Conservation (phyloP, 345 rosid genomes). For the Leavenworthia alabamica region DNA sequence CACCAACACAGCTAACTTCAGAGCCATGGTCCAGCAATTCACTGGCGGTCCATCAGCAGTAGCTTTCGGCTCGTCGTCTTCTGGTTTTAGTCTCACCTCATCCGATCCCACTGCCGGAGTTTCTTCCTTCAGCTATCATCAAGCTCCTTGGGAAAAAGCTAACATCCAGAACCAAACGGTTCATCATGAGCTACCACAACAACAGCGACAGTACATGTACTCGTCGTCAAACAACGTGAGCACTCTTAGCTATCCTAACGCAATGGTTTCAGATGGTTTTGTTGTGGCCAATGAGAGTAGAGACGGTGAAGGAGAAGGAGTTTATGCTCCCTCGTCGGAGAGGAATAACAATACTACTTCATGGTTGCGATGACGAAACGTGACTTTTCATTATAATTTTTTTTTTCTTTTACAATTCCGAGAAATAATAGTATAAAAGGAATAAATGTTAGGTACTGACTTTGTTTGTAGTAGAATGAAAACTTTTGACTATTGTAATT, state of each 20-base stretch:
- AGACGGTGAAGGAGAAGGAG: conserved; percentile 11
- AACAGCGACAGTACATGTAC: conserved; percentile 12
- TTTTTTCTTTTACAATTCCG: background rate
- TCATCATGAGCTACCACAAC: conserved; percentile 1
- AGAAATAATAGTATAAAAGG: background rate
- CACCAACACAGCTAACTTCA: conserved; percentile 78
- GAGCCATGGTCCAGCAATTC: conserved; percentile 95
- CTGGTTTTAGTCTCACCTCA: conserved; percentile 21
- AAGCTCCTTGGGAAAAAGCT: conserved; percentile 20
- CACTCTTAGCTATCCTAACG: conserved; percentile 12
- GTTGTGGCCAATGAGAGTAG: conserved; percentile 1
- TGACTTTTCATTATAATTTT: background rate
- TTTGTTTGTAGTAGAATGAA: conserved; percentile 27
- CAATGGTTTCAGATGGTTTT: conserved; percentile 12
- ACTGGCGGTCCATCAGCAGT: conserved; percentile 90
- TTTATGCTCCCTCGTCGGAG: conserved; percentile 13
- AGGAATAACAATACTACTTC: conserved; percentile 5
- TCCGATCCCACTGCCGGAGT: background rate
- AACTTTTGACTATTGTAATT: conserved; percentile 26
- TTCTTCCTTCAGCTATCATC: conserved; percentile 12
- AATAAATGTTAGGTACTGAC: conserved; percentile 27
- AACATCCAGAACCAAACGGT: conserved; percentile 1
- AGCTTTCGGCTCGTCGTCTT: conserved; percentile 53
- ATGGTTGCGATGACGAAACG: conserved; percentile 18
- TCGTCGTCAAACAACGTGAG: background rate